A percentile compares a stretch with the other conserved stretches of the same genome.
Evolutionary conservation across 371 early-diverging fungal genomes (phyloP).

Genomic region (Parasitella parasitica): DNA sequence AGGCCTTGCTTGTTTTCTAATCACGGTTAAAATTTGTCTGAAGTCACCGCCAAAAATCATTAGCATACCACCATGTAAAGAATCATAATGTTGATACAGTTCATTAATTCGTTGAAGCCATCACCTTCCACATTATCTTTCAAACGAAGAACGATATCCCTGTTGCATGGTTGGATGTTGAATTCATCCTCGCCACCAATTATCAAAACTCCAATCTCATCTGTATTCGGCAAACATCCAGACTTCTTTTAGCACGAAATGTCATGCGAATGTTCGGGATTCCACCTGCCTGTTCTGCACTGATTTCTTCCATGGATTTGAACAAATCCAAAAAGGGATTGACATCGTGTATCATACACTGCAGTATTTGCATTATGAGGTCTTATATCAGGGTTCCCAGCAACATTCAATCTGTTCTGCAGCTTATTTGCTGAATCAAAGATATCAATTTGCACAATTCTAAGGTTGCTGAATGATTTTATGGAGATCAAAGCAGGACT

Average conservation of each 20-base stretch:
- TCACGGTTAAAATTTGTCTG: too few species aligned
- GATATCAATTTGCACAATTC: constrained; percentile 2
- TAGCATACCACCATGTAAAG: too few species aligned
- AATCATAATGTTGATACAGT: too few species aligned
- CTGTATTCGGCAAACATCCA: neutral
- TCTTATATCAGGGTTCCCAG: neutral
- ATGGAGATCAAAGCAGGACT: neutral
- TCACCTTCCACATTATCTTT: too few species aligned
- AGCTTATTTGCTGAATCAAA: neutral
- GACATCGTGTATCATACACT: neutral
- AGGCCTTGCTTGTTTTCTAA: too few species aligned
- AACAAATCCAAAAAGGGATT: neutral
- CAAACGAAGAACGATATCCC: too few species aligned
- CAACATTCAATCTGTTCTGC: neutral
- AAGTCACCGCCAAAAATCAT: too few species aligned
- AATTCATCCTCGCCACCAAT: neutral
- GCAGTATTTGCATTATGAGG: neutral
- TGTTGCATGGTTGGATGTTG: neutral
- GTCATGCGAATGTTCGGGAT: neutral
- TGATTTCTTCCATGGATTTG: neutral
- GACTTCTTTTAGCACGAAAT: neutral
- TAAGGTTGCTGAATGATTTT: neutral
- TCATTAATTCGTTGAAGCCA: too few species aligned
- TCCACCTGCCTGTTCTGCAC: neutral
- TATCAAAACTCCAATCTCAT: neutral